Base-by-base conservation (phyloP, 345 rosid species). In the Combretum micranthum region DNA sequence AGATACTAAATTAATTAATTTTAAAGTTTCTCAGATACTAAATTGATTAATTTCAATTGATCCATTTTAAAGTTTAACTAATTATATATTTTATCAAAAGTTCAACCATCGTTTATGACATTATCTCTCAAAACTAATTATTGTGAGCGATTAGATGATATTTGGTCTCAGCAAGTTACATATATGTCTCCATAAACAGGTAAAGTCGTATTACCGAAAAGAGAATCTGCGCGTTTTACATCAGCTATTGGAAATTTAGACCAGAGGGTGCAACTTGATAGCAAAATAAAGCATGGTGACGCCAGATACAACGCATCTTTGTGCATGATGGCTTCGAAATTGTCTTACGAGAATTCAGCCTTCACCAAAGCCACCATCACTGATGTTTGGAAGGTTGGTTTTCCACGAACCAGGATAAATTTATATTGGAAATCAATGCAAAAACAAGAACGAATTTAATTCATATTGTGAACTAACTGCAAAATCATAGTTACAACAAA, bases 281-380 rank as follows among this genome's bases (percentile, higher is more conserved):
- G 46, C 16, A 71, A 61, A 25, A 73, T 77, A 14, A 69, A 44
- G 22, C 73, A 48, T 5, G 79, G 75, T 20, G 81, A 80, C 54
- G 64, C 68, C 23, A 64, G 50, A 55, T 84, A 83, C 66, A 54
- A 61, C 53, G 73, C 84, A 13, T 73, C 75, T 22, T 77, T 90
- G 25, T 69, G 88, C 18, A 59, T 87, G 45, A 81, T 87, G 95
- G 76, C 93, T 62, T 61, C 84, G 12, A 90, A 87, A 71, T 64
- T 77, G 42, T 68, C 82, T 2, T 87, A 87, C 12, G 92, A 90
- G 75, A 87, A 90, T 64, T 53, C 66, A 13, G 81, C 80, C 58
- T 77, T 71, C 67, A 60, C 80, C 2, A 1, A 72, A 63, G 14
- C 61, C n/a, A 61, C 64, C 3, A 84, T 85, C 44, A 55, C 59